Conservation (phyloP, 495 filamentous ascomycete species). For the Penicillium robsamsonii region DNA sequence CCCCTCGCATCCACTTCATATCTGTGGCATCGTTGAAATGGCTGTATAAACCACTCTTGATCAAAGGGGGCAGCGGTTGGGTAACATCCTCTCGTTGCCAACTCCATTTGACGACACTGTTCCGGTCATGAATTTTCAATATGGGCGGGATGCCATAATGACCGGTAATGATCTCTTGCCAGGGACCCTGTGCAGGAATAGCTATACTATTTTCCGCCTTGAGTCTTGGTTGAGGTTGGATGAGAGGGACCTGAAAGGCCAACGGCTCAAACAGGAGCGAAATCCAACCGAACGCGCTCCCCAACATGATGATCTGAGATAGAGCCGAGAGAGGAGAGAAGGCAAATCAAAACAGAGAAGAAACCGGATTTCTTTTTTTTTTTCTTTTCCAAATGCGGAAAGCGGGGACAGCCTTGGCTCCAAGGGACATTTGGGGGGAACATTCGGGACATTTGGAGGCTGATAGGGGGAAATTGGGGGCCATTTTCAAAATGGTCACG, state of each 20-base stretch:
- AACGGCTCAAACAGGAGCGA: slow-evolving; percentile 21
- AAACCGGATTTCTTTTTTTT: neutral
- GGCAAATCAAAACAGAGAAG: neutral
- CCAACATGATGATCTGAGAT: slow-evolving; percentile 13
- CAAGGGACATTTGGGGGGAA: neutral
- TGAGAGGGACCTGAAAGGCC: slow-evolving; percentile 17
- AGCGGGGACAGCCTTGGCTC: neutral
- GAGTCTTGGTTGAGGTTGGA: slow-evolving; percentile 25
- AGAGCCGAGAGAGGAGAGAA: neutral
- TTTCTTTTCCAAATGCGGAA: neutral
- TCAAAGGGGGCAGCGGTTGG: slow-evolving; percentile 18
- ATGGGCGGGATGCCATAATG: slow-evolving; percentile 25
- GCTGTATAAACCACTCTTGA: slow-evolving; percentile 22
- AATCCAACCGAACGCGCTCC: slow-evolving; percentile 19
- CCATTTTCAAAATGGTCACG: too few species aligned
- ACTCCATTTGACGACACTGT: slow-evolving; percentile 27
- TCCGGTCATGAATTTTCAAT: slow-evolving; percentile 29
- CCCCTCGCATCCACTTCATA: slow-evolving; percentile 28
- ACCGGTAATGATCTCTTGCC: slow-evolving; percentile 31
- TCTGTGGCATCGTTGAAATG: slow-evolving; percentile 32
- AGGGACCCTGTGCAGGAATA: slow-evolving; percentile 6
- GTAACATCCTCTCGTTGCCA: slow-evolving; percentile 26
- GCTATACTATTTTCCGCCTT: slow-evolving; percentile 11
- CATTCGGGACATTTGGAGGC: too few species aligned
- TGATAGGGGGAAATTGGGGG: too few species aligned